phyloP scores from a whole-genome alignment of 805 yeast species.

The Ogataea kodamae region DNA sequence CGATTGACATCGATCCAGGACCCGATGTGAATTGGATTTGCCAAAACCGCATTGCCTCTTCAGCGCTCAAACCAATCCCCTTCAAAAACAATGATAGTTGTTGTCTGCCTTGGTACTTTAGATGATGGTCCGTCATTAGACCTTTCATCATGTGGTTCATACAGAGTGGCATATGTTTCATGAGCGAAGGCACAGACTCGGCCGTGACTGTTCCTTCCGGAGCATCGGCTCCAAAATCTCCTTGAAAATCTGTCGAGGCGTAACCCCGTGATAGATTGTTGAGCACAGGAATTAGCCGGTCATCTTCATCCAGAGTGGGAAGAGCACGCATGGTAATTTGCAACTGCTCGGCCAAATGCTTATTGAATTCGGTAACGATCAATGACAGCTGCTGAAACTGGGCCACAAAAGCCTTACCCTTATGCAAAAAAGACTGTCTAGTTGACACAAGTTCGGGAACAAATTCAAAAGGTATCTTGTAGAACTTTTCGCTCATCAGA shows the following conservation, averaged over 20 bases:
- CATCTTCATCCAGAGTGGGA: slow-evolving; percentile 88
- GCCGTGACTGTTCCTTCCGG: slow-evolving; percentile 47
- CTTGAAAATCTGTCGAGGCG: slow-evolving; percentile 46
- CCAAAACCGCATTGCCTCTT: slow-evolving; percentile 89
- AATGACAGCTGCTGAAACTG: slow-evolving; percentile 72
- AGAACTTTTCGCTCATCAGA: slow-evolving; percentile 60
- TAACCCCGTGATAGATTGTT: slow-evolving; percentile 75
- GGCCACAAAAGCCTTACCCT: slow-evolving; percentile 83
- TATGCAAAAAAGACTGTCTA: slow-evolving; percentile 62
- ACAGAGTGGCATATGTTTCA: slow-evolving; percentile 78
- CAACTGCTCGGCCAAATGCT: slow-evolving; percentile 48
- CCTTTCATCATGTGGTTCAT: slow-evolving; percentile 43
- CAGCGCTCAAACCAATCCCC: slow-evolving; percentile 83
- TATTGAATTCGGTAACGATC: slow-evolving; percentile 64
- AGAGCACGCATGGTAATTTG: slow-evolving; percentile 68
- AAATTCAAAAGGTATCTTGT: slow-evolving; percentile 83
- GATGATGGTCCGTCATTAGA: slow-evolving; percentile 69
- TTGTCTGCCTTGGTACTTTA: slow-evolving; percentile 79
- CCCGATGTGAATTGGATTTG: slow-evolving; percentile 60
- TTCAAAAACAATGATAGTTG: slow-evolving; percentile 82
- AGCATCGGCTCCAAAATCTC: slow-evolving; percentile 18
- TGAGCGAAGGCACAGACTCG: slow-evolving; percentile 51
- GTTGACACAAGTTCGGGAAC: slow-evolving; percentile 73
- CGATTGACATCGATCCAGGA: slow-evolving; percentile 51
- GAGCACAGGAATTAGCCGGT: slow-evolving; percentile 79